Conservation (phyloP, 768 basidiomycete species). For the Lentinula aciculospora region DNA sequence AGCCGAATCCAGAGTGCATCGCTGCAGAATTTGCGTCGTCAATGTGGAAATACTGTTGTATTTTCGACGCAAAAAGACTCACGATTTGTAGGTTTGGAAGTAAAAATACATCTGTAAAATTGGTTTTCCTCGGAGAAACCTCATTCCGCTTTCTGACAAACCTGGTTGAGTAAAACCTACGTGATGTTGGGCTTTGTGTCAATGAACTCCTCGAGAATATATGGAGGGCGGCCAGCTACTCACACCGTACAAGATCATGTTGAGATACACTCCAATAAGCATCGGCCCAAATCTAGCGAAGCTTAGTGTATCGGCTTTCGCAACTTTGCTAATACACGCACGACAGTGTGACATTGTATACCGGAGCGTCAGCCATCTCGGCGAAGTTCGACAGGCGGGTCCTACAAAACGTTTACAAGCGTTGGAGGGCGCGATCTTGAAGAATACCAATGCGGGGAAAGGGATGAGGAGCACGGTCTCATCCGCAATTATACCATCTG, state of each 20-base stretch:
- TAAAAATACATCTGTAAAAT: not conserved
- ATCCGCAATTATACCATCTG: not conserved
- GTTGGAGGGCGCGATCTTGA: not conserved
- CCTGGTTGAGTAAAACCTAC: not conserved
- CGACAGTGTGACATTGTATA: not conserved
- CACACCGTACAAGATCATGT: constrained; percentile 3
- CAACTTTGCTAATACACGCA: not conserved
- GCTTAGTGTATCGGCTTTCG: not conserved
- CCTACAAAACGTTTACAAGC: not conserved
- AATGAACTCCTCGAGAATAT: not conserved
- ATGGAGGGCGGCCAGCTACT: not conserved
- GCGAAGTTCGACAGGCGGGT: not conserved
- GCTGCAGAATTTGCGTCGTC: constrained; percentile 15
- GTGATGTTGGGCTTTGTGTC: not conserved
- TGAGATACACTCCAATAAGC: constrained; percentile 4
- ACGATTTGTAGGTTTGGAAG: constrained; percentile 1
- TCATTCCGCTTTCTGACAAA: not conserved
- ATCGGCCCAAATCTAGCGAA: constrained; percentile 3
- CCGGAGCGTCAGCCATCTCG: not conserved
- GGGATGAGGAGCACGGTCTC: not conserved
- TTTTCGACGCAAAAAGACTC: too few species aligned
- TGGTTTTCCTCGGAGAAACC: not conserved
- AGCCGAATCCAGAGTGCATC: constrained; percentile 36
- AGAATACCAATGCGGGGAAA: not conserved
- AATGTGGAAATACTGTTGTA: not conserved